phyloP scores from a whole-genome alignment of 2,329 filamentous ascomycete genomes.

The Aquanectria penicillioides region DNA sequence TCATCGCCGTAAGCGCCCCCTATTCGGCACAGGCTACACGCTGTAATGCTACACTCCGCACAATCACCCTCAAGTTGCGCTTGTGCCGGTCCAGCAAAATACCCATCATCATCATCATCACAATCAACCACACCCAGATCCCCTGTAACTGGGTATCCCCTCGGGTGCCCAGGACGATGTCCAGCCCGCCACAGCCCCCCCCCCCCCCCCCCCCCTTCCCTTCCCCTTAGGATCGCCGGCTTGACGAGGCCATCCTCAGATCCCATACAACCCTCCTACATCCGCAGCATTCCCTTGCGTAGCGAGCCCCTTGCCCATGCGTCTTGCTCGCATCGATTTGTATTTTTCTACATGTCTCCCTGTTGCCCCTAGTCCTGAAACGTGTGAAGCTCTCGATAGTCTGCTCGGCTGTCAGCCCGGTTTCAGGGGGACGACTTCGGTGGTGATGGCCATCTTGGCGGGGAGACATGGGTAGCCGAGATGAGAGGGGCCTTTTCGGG shows the following conservation, averaged over 20 bases:
- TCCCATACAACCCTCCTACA: background rate
- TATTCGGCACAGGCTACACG: background rate
- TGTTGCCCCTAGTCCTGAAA: slow-evolving; percentile 13
- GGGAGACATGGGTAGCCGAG: slow-evolving; percentile 6
- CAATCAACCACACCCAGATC: slow-evolving; percentile 5
- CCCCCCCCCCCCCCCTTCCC: too few relatives aligned
- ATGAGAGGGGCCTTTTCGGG: slow-evolving; percentile 5
- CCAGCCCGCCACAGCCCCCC: too few relatives aligned
- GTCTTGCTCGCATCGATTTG: background rate
- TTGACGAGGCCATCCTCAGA: background rate
- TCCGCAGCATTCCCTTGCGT: background rate
- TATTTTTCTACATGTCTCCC: too few relatives aligned
- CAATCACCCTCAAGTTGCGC: background rate
- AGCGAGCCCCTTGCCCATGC: slow-evolving; percentile 3
- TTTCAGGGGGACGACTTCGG: slow-evolving; percentile 4
- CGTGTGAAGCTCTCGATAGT: background rate
- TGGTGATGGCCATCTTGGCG: background rate
- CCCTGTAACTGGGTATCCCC: background rate
- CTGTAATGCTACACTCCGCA: slow-evolving; percentile 1
- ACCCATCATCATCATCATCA: background rate
- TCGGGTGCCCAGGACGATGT: background rate
- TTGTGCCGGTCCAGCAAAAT: background rate
- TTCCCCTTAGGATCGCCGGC: slow-evolving; percentile 2
- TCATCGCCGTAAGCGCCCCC: background rate
- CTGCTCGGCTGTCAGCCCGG: slow-evolving; percentile 7